These are phyloP conservation scores for Fusarium anguioides DNA, from an alignment of 2,329 filamentous ascomycete genomes.

Conservation along the genomic window DNA sequence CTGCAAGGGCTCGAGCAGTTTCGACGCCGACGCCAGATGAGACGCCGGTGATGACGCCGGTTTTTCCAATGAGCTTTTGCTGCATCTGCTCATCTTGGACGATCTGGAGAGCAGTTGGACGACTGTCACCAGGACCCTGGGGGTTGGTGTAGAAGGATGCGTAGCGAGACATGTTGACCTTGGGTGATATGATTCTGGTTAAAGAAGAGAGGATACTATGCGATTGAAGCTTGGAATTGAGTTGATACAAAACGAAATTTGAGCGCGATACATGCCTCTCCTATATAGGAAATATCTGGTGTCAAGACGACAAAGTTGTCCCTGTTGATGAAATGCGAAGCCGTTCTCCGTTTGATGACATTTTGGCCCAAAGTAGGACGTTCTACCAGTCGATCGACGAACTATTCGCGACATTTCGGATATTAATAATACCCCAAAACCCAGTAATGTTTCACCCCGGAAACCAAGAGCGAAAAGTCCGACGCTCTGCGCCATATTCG, in stretches of 20 bases:
- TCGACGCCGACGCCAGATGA: conserved; percentile 58
- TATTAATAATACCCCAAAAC: no score
- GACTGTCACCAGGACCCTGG: conserved; percentile 1
- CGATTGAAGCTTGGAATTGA: neutral
- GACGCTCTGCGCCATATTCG: neutral
- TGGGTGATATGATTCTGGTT: rapidly evolving
- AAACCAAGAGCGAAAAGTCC: neutral
- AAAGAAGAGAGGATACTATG: no score
- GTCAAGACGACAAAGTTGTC: neutral
- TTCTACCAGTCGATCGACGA: neutral
- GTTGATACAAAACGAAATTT: neutral
- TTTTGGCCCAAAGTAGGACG: neutral
- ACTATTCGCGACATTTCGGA: no score
- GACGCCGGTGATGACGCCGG: conserved; percentile 36
- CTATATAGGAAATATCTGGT: neutral
- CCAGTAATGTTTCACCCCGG: no score
- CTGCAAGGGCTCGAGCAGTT: conserved; percentile 55
- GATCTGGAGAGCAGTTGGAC: conserved; percentile 2
- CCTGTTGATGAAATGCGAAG: neutral
- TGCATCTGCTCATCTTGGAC: conserved; percentile 5
- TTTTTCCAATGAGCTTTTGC: neutral
- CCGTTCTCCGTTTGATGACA: neutral
- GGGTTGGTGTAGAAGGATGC: neutral
- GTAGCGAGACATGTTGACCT: conserved; percentile 4
- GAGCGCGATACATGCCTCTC: neutral